phyloP scores from a whole-genome alignment of 331 rosid species.

The Dryas integrifolia region DNA sequence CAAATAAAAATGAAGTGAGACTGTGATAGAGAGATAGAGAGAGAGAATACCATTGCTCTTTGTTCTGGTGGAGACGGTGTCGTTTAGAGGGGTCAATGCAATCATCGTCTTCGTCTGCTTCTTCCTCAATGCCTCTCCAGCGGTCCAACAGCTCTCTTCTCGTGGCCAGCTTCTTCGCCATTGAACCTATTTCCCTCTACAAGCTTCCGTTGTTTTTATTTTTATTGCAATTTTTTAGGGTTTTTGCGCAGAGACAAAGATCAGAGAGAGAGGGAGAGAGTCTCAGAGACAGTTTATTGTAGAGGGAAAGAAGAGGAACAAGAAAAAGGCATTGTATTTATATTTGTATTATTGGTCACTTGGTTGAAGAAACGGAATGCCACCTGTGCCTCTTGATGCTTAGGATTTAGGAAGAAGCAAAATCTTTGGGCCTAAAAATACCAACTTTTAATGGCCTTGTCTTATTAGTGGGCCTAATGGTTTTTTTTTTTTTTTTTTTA shows the following conservation, averaged over 20 bases:
- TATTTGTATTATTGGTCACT: background rate
- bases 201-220: background rate
- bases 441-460: too few relatives aligned
- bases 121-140: conserved; percentile 76
- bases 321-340: background rate
- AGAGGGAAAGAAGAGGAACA: background rate
- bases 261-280: background rate
- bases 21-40: background rate
- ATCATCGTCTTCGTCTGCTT: conserved; percentile 47
- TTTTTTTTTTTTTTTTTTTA: too few relatives aligned
- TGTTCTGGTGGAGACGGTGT: conserved; percentile 55
- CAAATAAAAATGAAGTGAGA: background rate
- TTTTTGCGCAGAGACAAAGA: conserved; percentile 17
- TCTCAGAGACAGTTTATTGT: background rate
- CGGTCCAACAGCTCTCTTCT: conserved; percentile 64
- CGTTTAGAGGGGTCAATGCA: conserved; percentile 37
- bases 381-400: too few relatives aligned
- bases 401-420: too few relatives aligned
- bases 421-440: too few relatives aligned
- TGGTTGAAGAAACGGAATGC: too few relatives aligned
- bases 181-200: background rate
- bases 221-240: conserved; percentile 17
- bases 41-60: conserved; percentile 72
- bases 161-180: conserved; percentile 47
- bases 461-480: too few relatives aligned